These are phyloP conservation scores for Myrica gale DNA, from an alignment of 306 rosid species.

Conservation along the genomic window DNA sequence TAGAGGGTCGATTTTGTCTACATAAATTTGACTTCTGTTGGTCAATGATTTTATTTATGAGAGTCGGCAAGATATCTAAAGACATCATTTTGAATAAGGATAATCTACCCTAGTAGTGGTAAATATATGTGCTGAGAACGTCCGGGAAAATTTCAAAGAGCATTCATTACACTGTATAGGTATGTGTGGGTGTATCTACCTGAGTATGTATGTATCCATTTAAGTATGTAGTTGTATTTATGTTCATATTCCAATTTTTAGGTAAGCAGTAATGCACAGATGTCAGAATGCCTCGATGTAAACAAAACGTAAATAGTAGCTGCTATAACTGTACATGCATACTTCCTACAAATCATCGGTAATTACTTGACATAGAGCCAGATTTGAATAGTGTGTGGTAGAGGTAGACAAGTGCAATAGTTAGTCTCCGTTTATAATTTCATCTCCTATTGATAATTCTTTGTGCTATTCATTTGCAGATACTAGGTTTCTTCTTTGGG, in stretches of 20 bases:
- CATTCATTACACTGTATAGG: no score
- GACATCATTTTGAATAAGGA: not conserved
- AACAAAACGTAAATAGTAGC: not conserved
- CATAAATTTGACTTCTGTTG: not conserved
- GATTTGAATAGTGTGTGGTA: not conserved
- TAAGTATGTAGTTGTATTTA: no score
- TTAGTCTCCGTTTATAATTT: constrained; percentile 21
- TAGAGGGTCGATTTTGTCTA: not conserved
- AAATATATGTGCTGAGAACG: not conserved
- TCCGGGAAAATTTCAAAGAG: not conserved
- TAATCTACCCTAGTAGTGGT: not conserved
- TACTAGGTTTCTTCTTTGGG: constrained; percentile 95
- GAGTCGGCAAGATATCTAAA: constrained; percentile 3
- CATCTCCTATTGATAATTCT: constrained; percentile 21
- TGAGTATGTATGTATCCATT: no score
- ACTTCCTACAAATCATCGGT: not conserved
- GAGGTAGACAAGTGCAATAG: not conserved
- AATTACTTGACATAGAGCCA: not conserved
- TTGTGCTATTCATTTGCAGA: constrained; percentile 55
- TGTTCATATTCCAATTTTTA: not conserved
- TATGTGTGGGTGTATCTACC: no score
- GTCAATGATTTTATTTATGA: not conserved
- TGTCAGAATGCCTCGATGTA: not conserved
- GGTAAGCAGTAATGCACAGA: not conserved
- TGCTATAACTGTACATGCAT: not conserved